A percentile compares a stretch with the other conserved stretches of the same genome.
These are phyloP conservation scores for Boletus pseudopeckii DNA, from an alignment of 768 basidiomycete genomes.

Conservation along the genomic window DNA sequence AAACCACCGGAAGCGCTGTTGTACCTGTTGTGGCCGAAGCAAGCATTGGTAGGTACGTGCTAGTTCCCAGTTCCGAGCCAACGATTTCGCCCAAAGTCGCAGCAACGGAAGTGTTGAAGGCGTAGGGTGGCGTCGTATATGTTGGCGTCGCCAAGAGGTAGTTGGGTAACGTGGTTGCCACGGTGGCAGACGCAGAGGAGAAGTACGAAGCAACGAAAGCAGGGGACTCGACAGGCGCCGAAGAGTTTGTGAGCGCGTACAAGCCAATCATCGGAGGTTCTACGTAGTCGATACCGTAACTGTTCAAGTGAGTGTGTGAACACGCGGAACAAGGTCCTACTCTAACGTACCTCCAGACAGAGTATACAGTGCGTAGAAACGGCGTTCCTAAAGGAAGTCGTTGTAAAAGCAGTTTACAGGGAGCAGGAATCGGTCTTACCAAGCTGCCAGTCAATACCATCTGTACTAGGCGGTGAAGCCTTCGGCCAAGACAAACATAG, in stretches of 20 bases:
- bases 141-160: slow-evolving; percentile 63
- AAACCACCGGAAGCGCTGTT: slow-evolving; percentile 56
- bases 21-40: slow-evolving; percentile 40
- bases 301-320: slow-evolving; percentile 25
- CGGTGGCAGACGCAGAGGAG: slow-evolving; percentile 59
- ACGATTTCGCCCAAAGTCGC: slow-evolving; percentile 55
- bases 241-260: slow-evolving; percentile 54
- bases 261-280: slow-evolving; percentile 80
- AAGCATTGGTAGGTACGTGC: slow-evolving; percentile 64
- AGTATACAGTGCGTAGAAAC: slow-evolving; percentile 75
- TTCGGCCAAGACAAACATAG: slow-evolving; percentile 75
- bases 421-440: slow-evolving; percentile 37
- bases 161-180: slow-evolving; percentile 71
- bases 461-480: slow-evolving; percentile 59
- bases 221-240: slow-evolving; percentile 39
- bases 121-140: slow-evolving; percentile 59
- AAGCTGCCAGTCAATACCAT: slow-evolving; percentile 83
- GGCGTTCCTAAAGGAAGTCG: slow-evolving; percentile 44
- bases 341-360: slow-evolving; percentile 60
- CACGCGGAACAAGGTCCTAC: background rate
- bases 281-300: slow-evolving; percentile 69
- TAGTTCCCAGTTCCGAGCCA: slow-evolving; percentile 60
- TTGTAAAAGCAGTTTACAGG: background rate
- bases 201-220: slow-evolving; percentile 48
- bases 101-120: slow-evolving; percentile 64